Base-by-base conservation (phyloP, 2,329 filamentous ascomycete species). In the Chaetomium strumarium region DNA sequence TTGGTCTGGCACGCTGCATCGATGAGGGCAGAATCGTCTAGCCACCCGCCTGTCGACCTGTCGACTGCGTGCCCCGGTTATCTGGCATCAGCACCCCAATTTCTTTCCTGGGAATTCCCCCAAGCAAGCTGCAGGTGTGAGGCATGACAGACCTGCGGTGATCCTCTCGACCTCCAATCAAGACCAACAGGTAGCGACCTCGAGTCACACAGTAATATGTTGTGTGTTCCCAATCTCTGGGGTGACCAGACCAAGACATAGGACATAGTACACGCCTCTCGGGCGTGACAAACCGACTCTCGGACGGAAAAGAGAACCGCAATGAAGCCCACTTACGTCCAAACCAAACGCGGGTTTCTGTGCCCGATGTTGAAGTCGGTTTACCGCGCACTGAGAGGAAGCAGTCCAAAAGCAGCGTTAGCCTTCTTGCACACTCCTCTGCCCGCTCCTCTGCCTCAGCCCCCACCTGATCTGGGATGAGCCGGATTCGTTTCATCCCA, bases 181-280 rank as follows among this genome's bases (percentile, higher is more conserved):
- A 45, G 14, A 24, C 36, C 16, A 24, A 37, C 36, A 39, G 41
- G 42, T 43, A 34, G 38, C 11, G 36, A 14, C 42, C 13, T 52
- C 37, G 38, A 43, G 60, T 63, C 20, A 31, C 51, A 62, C 61
- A 54, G 45, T 49, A 61, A 62, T 59, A 56, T 62, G 51, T 17
- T 31, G 29, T 49, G 49, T 58, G 49, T 57, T 55, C 43, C 55
- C 56, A 52, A 33, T 38, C 34, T 29, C 17, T 53, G 38, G 43
- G 45, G 17, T 33, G 41, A 39, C 17, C 36, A 41, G 40, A 30
- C 20, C 34, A n/a, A 45, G 30, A 40, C 42, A 39, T 38, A 51
- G 48, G 34, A n/a, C 29, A 40, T 29, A 38, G 31, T 24, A 36
- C 13, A 14, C 29, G 13, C 41, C 20, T 41, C 42, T 41, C 42